Conservation (phyloP, 1,139 yeast genomes). For the Yamadazyma taylorii region DNA sequence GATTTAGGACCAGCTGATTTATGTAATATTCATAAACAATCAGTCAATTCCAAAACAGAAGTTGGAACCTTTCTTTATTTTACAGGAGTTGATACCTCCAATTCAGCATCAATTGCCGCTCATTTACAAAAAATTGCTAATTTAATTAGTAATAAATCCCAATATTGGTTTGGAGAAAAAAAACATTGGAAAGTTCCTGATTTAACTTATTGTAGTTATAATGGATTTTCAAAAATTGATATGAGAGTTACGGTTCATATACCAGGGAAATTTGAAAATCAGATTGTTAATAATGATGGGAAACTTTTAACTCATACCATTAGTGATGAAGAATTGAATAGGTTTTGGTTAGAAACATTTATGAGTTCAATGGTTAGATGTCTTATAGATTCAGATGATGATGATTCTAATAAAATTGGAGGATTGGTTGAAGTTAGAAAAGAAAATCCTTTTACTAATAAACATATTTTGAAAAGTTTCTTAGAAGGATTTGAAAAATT, state of each 20-base stretch:
- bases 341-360: constrained; percentile 67
- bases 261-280: constrained; percentile 55
- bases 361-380: constrained; percentile 67
- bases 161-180: constrained; percentile 63
- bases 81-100: constrained; percentile 59
- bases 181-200: constrained; percentile 76
- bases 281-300: constrained; percentile 49
- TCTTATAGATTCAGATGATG: constrained; percentile 67
- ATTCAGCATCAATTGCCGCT: constrained; percentile 63
- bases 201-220: constrained; percentile 49
- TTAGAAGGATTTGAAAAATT: constrained; percentile 60
- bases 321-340: constrained; percentile 35
- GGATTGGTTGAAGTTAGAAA: constrained; percentile 52
- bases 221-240: constrained; percentile 66
- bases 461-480: constrained; percentile 52
- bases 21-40: constrained; percentile 63
- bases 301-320: constrained; percentile 41
- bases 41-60: constrained; percentile 42
- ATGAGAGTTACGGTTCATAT: constrained; percentile 70
- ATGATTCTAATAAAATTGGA: constrained; percentile 51
- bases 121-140: constrained; percentile 78
- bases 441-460: constrained; percentile 56
- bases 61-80: constrained; percentile 56
- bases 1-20: constrained; percentile 91
- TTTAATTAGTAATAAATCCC: constrained; percentile 55